Evolutionary conservation across 2,329 filamentous ascomycete genomes (phyloP).

Genomic region (Didymella pinodella): DNA sequence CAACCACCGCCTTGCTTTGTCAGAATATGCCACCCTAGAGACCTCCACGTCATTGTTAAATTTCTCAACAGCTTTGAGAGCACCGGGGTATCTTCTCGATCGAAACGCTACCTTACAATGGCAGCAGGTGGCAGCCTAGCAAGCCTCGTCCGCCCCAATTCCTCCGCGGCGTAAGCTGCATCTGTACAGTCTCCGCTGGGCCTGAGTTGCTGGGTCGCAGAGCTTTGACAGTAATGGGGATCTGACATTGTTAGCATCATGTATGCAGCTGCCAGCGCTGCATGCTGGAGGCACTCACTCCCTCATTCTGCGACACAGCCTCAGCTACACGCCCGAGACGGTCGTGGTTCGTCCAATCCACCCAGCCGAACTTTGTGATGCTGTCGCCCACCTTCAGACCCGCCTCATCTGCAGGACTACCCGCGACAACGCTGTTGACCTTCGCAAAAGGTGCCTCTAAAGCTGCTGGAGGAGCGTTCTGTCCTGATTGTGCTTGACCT

Average conservation of each 20-base stretch:
- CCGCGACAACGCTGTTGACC: slow-evolving; percentile 80
- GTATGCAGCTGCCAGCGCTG: slow-evolving; percentile 18
- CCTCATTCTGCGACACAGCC: slow-evolving; percentile 87
- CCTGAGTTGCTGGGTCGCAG: slow-evolving; percentile 57
- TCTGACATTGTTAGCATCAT: slow-evolving; percentile 58
- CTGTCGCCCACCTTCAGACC: slow-evolving; percentile 82
- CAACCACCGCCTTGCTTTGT: slow-evolving; percentile 12
- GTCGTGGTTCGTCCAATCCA: slow-evolving; percentile 86
- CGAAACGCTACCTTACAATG: slow-evolving; percentile 62
- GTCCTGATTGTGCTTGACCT: slow-evolving; percentile 29
- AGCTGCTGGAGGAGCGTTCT: slow-evolving; percentile 40
- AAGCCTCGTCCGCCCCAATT: slow-evolving; percentile 92
- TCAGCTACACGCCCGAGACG: slow-evolving; percentile 85
- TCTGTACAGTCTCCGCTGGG: slow-evolving; percentile 62
- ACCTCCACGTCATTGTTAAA: slow-evolving; percentile 6
- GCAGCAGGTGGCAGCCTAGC: slow-evolving; percentile 89
- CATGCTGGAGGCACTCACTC: slow-evolving; percentile 65
- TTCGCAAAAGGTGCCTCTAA: slow-evolving; percentile 79
- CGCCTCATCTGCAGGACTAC: slow-evolving; percentile 82
- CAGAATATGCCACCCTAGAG: not conserved
- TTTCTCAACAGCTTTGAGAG: not conserved
- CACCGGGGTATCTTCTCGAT: not conserved
- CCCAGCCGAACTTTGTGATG: slow-evolving; percentile 84
- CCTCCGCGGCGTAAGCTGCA: slow-evolving; percentile 77
- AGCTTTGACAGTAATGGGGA: slow-evolving; percentile 72